Evolutionary conservation across 1,284 basidiomycete species (phyloP), one percentile per base, ranked within the genome.

Genomic region (Pseudozyma thailandica): DNA sequence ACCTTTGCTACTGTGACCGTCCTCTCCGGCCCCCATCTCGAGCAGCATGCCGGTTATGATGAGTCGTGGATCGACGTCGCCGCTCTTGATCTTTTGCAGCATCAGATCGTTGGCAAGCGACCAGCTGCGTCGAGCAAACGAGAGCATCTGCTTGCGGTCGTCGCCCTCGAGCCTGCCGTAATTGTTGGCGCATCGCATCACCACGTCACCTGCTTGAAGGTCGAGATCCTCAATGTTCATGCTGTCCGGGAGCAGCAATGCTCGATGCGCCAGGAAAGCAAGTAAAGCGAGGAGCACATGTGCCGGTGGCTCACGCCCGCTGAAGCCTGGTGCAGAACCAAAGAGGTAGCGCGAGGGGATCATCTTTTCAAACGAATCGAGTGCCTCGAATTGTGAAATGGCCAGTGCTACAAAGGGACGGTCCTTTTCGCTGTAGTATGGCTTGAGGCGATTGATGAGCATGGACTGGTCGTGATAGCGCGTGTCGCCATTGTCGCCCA

Each of bases 311-410:
- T 63, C 69, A 27, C 51, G 58, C 12, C 48, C 56, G 38, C 37
- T 46, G 13, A 43, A 26, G 23, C 65, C 62, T 4, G 63, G 45
- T 13, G 55, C 57, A 12, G 70, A 56, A 8, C 75, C 75, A 39
- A 74, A 77, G 13, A 77, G 54, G 39, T 69, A 72, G 16, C 74
- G 62, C 20, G 71, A 73, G 1, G 75, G 75, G 25, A 75, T 50
- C 60, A 75, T 63, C 58, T 77, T 77, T 28, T 68, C 70, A 6
- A 70, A 64, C 31, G 66, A 70, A 45, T 77, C 75, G 48, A 77
- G 58, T 23, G 62, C 75, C 47, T 64, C 65, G 43, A 75, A 75
- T 39, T 77, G 75, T 10, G 70, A 72, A 27, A 77, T 64, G 18
- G 73, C 73, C 15, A 77, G 60, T 16, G 75, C 70, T 23, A 77